Base-by-base conservation (phyloP, 768 basidiomycete genomes). In the Mycena maculata region DNA sequence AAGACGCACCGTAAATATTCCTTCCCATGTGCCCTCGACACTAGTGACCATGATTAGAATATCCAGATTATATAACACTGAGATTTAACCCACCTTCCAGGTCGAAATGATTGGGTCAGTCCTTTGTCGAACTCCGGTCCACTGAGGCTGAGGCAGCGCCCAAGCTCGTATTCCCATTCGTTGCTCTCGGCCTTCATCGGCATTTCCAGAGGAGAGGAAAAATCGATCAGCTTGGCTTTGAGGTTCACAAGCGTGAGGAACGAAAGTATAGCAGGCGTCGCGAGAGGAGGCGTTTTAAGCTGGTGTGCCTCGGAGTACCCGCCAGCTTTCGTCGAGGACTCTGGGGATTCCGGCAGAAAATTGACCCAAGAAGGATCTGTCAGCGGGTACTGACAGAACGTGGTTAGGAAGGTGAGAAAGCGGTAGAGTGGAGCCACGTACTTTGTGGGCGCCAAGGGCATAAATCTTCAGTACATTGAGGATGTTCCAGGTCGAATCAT, bases 11-110 rank as follows among this genome's bases (percentile, higher is more conserved):
- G 87, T 90, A 72, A 94, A 94, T 38, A 88, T 76, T 3, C 92
- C 92, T 75, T 94, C 93, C 92, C 92, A 94, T 16, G 89, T 79
- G 8, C 92, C 93, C 66, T 93, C 90, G 38, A 92, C 77, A 63
- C 90, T 92, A 52, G 50, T 9, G 20, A 28, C 38, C 33, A 38
- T 36, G 28, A 38, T 59, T 25, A 23, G 49, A 53, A 60, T 13
- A 45, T 30, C 12, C 7, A 28, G 59, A 58, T 36, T 61, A 23
- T 20, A 36, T 18, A 49, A 61, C 18, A 20, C 45, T 42, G 33
- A 70, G 13, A 44, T 45, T 57, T 12, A 22, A 54, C 72, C 13
- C 67, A 86, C 85, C 85, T 88, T 74, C 92, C 91, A 4, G 89
- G 86, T 30, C 76, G 80, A 72, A 90, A 92, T 20, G 85, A 82